phyloP scores from a whole-genome alignment of 225 moss, liverwort and hornwort species.

The Polytrichum commune region DNA sequence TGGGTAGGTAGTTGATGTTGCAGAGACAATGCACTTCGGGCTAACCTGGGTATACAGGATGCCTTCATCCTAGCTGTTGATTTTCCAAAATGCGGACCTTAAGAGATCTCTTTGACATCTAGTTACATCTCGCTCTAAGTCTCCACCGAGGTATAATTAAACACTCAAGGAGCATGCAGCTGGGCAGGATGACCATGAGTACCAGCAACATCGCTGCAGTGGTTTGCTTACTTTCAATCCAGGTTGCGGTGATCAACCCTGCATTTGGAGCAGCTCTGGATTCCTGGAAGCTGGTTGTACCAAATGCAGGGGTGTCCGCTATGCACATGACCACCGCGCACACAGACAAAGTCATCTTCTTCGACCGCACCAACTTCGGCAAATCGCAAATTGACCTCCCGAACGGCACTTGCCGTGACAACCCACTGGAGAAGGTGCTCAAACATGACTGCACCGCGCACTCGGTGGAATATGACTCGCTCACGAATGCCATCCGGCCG shows the following conservation, averaged over 20 bases:
- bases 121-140: too few species aligned
- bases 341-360: constrained; percentile 40
- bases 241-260: background rate
- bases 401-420: constrained; percentile 29
- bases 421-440: constrained; percentile 20
- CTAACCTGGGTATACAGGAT: too few species aligned
- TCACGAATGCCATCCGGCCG: constrained; percentile 19
- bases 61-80: too few species aligned
- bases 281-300: constrained; percentile 30
- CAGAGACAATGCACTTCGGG: too few species aligned
- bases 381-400: constrained; percentile 28
- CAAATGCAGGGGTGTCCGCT: constrained; percentile 40
- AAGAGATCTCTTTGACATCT: too few species aligned
- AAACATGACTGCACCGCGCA: constrained; percentile 48
- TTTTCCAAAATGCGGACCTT: too few species aligned
- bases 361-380: constrained; percentile 48
- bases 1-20: too few species aligned
- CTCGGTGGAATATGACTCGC: constrained; percentile 28
- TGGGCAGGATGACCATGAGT: background rate
- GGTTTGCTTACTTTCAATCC: background rate
- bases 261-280: constrained; percentile 13
- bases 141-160: too few species aligned
- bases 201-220: background rate
- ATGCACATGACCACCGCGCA: constrained; percentile 54
- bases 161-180: too few species aligned